These are phyloP conservation scores for Harringtonia aguacate DNA, from an alignment of 2,329 filamentous ascomycete genomes.

Conservation along the genomic window DNA sequence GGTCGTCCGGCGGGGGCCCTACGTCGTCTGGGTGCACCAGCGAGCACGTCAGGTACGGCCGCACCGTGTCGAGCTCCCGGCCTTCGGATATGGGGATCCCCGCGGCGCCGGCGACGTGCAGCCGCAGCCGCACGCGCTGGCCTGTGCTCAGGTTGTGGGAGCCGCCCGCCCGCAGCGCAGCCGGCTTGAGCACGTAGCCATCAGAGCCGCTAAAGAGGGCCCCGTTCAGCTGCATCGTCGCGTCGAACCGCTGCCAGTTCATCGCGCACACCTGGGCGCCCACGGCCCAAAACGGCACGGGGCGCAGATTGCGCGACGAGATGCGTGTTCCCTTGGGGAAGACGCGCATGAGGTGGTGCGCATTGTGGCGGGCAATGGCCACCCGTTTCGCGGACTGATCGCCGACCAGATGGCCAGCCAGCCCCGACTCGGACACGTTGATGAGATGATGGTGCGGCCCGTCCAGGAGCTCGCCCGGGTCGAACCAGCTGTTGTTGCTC, in stretches of 20 bases:
- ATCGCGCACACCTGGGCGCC: slow-evolving; percentile 97
- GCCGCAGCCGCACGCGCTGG: slow-evolving; percentile 35
- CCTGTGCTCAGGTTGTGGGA: slow-evolving; percentile 32
- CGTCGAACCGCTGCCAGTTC: slow-evolving; percentile 93
- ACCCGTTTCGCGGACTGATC: slow-evolving; percentile 35
- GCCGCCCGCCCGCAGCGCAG: slow-evolving; percentile 52
- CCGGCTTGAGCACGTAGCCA: slow-evolving; percentile 79
- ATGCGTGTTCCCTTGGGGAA: slow-evolving; percentile 74
- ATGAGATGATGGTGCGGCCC: slow-evolving; percentile 57
- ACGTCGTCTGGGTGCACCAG: slow-evolving; percentile 40
- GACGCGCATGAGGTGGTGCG: slow-evolving; percentile 76
- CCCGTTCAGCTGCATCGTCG: slow-evolving; percentile 91
- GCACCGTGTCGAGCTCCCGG: slow-evolving; percentile 40
- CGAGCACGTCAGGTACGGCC: slow-evolving; percentile 55
- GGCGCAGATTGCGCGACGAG: slow-evolving; percentile 89
- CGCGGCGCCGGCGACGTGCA: slow-evolving; percentile 53
- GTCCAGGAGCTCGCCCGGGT: slow-evolving; percentile 30
- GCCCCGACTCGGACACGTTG: slow-evolving; percentile 56
- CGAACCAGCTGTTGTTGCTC: slow-evolving; percentile 54
- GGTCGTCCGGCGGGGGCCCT: slow-evolving; percentile 7
- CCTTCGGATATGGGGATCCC: slow-evolving; percentile 45
- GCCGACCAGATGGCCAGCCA: slow-evolving; percentile 37
- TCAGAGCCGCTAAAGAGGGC: slow-evolving; percentile 86
- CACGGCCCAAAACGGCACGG: slow-evolving; percentile 79
- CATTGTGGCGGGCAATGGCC: slow-evolving; percentile 56